A percentile compares a stretch with the other conserved stretches of the same genome.
These are phyloP conservation scores for Ophiostoma australiae DNA, from an alignment of 2,329 filamentous ascomycete species.

Conservation along the genomic window DNA sequence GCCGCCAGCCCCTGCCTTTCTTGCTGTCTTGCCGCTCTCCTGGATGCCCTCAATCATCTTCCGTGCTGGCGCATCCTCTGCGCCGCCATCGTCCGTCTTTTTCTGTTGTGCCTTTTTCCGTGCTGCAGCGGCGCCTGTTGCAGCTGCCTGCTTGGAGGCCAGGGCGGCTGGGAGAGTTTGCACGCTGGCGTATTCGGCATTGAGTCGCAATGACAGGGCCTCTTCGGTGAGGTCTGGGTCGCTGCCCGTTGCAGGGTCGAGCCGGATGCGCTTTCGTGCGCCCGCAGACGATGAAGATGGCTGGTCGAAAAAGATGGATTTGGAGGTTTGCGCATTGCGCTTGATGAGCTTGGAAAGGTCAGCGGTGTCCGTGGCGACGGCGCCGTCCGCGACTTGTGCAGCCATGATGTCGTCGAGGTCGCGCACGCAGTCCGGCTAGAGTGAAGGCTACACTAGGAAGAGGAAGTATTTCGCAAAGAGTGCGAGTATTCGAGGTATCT, in stretches of 20 bases:
- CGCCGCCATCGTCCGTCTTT: constrained; percentile 37
- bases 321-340: constrained; percentile 41
- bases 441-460: background rate
- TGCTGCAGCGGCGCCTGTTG: constrained; percentile 49
- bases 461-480: background rate
- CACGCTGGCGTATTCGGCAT: constrained; percentile 71
- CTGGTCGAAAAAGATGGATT: constrained; percentile 38
- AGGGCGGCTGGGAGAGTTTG: constrained; percentile 71
- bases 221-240: constrained; percentile 40
- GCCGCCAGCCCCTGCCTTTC: constrained; percentile 25
- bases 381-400: constrained; percentile 31
- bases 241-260: constrained; percentile 36
- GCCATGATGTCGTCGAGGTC: constrained; percentile 29
- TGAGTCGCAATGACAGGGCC: constrained; percentile 54
- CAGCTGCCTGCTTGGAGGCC: constrained; percentile 69
- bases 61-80: constrained; percentile 46
- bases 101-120: constrained; percentile 45
- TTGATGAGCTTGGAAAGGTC: constrained; percentile 38
- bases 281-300: constrained; percentile 1
- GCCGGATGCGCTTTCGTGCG: constrained; percentile 34
- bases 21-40: constrained; percentile 35
- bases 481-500: background rate
- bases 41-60: constrained; percentile 64
- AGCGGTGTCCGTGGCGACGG: constrained; percentile 27
- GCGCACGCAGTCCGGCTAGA: background rate